Evolutionary conservation across 768 basidiomycete genomes (phyloP), one percentile per base, ranked within the genome.

Genomic region (Auricularia cornea): DNA sequence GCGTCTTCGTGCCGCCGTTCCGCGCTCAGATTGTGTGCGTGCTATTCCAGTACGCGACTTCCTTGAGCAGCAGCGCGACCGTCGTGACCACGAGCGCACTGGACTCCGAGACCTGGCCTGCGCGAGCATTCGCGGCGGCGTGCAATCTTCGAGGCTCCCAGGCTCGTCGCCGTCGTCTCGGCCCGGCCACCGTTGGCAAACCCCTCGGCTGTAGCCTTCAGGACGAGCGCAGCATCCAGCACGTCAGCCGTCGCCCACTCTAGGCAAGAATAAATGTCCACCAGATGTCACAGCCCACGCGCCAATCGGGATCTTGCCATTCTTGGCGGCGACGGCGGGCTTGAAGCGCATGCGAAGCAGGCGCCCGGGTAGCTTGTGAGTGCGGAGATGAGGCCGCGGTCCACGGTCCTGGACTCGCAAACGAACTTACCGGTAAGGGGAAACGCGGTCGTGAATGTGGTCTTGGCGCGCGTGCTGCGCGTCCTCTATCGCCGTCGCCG

Each of bases 41-140:
- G 2, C 60, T 59, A 8, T 66, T 48, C 61, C 72, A 68, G 68
- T 74, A 63, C 31, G 70, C 70, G 2, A 77, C 78, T 65, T 79
- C 79, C 68, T 80, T 80, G 31, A 79, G 68, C 31, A 70, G 52
- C 26, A 79, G 64, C 60, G 75, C 70, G 51, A 71, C 51, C 6
- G 75, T 67, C 16, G 63, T 67, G 38, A 69, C 67, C 51, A 71
- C 66, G 56, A 78, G 67, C 6, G 77, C 74, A 33, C 72, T 69
- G 64, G 71, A 76, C n/a, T 72, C 70, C 60, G 76, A 68, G 54
- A 77, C 59, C 52, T 70, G 62, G 31, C 65, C 52, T 62, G 60
- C 5, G 68, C 61, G 12, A 66, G 52, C 23, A 66, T 65, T 20
- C 61, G 63, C 32, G 68, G 23, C 14, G 64, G 32, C 10, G 64